A percentile compares a stretch with the other conserved stretches of the same genome.
phyloP scores from a whole-genome alignment of 352 stramenopile genomes.

The Globisporangium apiculatum region DNA sequence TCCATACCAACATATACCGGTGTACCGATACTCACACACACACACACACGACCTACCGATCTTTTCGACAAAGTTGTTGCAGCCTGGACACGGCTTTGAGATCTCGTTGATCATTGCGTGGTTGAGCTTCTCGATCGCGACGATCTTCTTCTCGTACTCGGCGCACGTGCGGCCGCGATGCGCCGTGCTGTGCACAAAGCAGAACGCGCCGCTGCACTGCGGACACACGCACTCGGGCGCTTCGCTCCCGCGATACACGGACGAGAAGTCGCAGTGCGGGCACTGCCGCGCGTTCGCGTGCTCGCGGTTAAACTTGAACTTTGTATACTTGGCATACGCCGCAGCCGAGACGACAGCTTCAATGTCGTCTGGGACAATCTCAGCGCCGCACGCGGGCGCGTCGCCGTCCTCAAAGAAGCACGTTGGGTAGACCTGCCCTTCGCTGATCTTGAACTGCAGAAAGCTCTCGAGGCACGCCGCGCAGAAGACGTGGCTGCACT shows the following conservation, averaged over 20 bases:
- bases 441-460: constrained; percentile 64
- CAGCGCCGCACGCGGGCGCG: constrained; percentile 26
- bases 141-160: constrained; percentile 68
- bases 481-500: constrained; percentile 59
- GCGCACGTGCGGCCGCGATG: constrained; percentile 61
- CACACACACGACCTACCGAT: constrained; percentile 23
- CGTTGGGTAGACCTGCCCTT: constrained; percentile 61
- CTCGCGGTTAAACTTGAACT: constrained; percentile 84
- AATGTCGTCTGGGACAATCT: constrained; percentile 41
- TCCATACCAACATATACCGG: not conserved
- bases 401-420: constrained; percentile 49
- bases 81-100: constrained; percentile 82
- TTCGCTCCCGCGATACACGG: constrained; percentile 36
- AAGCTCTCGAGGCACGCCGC: constrained; percentile 48
- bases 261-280: constrained; percentile 45
- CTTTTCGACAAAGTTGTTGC: constrained; percentile 87
- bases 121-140: constrained; percentile 83
- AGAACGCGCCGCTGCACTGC: constrained; percentile 55
- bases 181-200: constrained; percentile 84
- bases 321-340: constrained; percentile 69
- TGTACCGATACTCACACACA: too few relatives aligned
- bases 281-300: constrained; percentile 53
- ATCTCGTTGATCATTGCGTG: constrained; percentile 70
- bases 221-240: constrained; percentile 37
- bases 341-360: constrained; percentile 32